These are phyloP conservation scores for Cymbopogon flexuosus DNA, from an alignment of 202 grass and related monocot species.

Conservation along the genomic window DNA sequence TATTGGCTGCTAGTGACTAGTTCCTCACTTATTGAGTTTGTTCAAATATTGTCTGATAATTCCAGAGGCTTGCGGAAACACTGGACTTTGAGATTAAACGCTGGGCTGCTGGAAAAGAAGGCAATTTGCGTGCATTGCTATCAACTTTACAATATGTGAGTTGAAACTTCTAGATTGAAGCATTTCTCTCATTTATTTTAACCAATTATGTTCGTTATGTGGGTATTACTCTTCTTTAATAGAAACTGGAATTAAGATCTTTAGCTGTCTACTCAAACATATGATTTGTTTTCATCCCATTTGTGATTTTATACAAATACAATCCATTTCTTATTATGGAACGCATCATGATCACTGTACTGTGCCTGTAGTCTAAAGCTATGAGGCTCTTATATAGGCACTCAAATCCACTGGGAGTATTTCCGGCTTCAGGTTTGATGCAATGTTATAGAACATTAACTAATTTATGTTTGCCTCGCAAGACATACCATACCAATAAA, in stretches of 20 bases:
- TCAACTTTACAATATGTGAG: conserved; percentile 98
- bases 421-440: background rate
- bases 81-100: conserved; percentile 91
- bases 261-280: background rate
- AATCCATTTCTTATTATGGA: background rate
- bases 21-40: background rate
- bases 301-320: background rate
- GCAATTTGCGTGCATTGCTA: conserved; percentile 84
- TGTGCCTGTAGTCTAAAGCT: background rate
- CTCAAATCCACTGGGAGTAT: background rate
- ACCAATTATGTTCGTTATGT: conserved; percentile 1
- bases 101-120: conserved; percentile 98
- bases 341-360: conserved; percentile 5
- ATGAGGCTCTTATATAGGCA: conserved; percentile 1
- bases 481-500: background rate
- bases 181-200: background rate
- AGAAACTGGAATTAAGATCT: background rate
- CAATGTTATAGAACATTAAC: background rate
- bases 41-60: conserved; percentile 38
- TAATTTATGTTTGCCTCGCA: background rate
- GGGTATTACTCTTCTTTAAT: background rate
- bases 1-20: conserved; percentile 9
- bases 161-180: conserved; percentile 17
- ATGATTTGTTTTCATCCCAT: background rate
- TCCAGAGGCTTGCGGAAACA: conserved; percentile 82